Conservation (phyloP, 345 rosid species). For the Populus simonii region DNA sequence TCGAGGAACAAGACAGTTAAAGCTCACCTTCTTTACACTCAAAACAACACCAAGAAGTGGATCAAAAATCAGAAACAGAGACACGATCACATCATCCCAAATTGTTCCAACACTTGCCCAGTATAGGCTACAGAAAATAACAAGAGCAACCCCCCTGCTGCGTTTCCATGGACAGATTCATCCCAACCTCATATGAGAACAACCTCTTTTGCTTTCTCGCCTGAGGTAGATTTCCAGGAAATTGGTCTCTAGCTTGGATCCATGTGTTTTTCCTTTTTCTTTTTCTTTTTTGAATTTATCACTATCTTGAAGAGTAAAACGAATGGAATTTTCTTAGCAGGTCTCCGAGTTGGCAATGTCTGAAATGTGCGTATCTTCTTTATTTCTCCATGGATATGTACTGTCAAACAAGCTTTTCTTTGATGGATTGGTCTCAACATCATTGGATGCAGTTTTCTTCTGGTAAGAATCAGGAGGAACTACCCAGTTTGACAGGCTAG, state of each 20-base stretch:
- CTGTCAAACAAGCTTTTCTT: conserved; percentile 18
- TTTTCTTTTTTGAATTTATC: background rate
- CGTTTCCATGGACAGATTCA: background rate
- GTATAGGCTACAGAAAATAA: conserved; percentile 1
- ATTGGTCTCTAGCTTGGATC: background rate
- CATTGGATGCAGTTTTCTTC: conserved; percentile 6
- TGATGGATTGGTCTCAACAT: conserved; percentile 15
- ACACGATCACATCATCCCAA: conserved; percentile 30
- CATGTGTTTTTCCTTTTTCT: background rate
- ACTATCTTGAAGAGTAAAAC: background rate
- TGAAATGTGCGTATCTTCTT: conserved; percentile 27
- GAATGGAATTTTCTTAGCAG: background rate
- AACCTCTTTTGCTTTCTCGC: background rate
- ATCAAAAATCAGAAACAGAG: conserved; percentile 34
- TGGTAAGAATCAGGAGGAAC: conserved; percentile 11
- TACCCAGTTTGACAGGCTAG: conserved; percentile 33
- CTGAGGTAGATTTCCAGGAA: background rate
- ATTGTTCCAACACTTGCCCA: conserved; percentile 11
- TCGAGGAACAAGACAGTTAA: background rate
- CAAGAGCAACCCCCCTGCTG: conserved; percentile 19
- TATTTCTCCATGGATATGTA: conserved; percentile 26
- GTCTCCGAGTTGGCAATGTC: conserved; percentile 44
- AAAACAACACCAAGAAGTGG: conserved; percentile 18
- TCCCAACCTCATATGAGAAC: background rate
- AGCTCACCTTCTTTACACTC: conserved; percentile 4